Conservation (phyloP, 805 yeast genomes). For the Barnettozyma siamensis region DNA sequence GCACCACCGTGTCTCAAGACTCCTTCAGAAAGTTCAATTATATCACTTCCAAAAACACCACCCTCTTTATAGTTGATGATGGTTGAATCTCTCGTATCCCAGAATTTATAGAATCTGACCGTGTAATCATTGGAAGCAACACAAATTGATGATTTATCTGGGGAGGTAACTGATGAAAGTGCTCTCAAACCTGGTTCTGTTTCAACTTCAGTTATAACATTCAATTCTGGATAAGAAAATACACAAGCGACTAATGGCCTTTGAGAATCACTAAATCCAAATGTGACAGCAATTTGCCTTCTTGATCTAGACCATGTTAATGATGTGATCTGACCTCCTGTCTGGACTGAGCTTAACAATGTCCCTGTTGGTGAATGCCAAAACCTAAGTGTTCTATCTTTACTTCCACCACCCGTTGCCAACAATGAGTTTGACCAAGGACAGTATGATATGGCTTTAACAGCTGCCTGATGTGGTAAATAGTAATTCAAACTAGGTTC, state of each 20-base stretch:
- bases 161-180: slow-evolving; percentile 61
- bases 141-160: slow-evolving; percentile 56
- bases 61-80: slow-evolving; percentile 34
- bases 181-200: slow-evolving; percentile 51
- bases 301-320: slow-evolving; percentile 64
- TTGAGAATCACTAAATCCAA: slow-evolving; percentile 64
- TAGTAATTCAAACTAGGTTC: slow-evolving; percentile 41
- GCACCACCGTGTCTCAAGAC: slow-evolving; percentile 28
- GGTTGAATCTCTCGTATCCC: slow-evolving; percentile 42
- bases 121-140: slow-evolving; percentile 78
- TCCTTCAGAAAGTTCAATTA: slow-evolving; percentile 57
- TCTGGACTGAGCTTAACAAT: slow-evolving; percentile 46
- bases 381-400: slow-evolving; percentile 72
- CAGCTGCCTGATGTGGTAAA: slow-evolving; percentile 76
- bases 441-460: slow-evolving; percentile 83
- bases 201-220: slow-evolving; percentile 41
- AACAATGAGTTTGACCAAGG: slow-evolving; percentile 81
- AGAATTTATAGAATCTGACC: slow-evolving; percentile 65
- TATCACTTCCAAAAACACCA: slow-evolving; percentile 49
- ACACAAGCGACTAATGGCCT: slow-evolving; percentile 50
- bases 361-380: slow-evolving; percentile 87
- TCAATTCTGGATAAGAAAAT: slow-evolving; percentile 64
- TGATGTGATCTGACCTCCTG: slow-evolving; percentile 75
- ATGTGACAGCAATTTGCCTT: slow-evolving; percentile 69
- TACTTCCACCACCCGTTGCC: slow-evolving; percentile 90